Base-by-base conservation (phyloP, 116 monocot genomes). In the Papilionanthe hybrid region DNA sequence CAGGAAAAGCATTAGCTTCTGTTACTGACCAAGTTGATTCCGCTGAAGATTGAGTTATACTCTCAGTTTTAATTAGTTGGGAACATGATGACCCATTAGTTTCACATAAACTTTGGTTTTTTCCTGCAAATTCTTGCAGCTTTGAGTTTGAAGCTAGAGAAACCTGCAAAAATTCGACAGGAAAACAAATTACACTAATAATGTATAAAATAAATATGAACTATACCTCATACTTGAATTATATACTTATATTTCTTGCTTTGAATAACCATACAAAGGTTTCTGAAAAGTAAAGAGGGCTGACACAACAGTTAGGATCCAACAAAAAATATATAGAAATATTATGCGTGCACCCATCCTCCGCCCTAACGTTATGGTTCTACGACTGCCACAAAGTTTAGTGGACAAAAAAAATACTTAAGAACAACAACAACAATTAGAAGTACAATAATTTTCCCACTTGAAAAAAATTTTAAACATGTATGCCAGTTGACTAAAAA, bases 131-230 rank as follows among this genome's bases (percentile, higher is more conserved):
- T 32, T 83, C 81, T 23, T 78, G 78, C 30, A 89, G 82, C 75
- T 87, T 85, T 81, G 80, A 65, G 67, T 58, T 78, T 42, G 44
- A 78, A 43, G 76, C 80, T 56, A 80, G 44, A 77, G 80, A 85
- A 78, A 32, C 86, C 93, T 93, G 80, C 48, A 88, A 76, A 27
- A 86, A 80, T 82, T 77, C 73, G 56, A 18, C 7, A 78, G 48
- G 42, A 37, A 41, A 8, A 69, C 57, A 43, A 78, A 27, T 66
- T 0, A 9, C 8, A 28, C 5, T 66, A 66, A 66, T 66, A 66
- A 29, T 66, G 2, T 27, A 15, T 11, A 29, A 30, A 32, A 29
- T 37, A 37, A 29, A 69, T 69, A 69, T 37, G 15, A 29, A 69
- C 17, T 69, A 30, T 15, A 18, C 69, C 32, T 17, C 69, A 69